Evolutionary conservation across 2,329 filamentous ascomycete genomes (phyloP).

Genomic region (Zasmidium citrigriseum): DNA sequence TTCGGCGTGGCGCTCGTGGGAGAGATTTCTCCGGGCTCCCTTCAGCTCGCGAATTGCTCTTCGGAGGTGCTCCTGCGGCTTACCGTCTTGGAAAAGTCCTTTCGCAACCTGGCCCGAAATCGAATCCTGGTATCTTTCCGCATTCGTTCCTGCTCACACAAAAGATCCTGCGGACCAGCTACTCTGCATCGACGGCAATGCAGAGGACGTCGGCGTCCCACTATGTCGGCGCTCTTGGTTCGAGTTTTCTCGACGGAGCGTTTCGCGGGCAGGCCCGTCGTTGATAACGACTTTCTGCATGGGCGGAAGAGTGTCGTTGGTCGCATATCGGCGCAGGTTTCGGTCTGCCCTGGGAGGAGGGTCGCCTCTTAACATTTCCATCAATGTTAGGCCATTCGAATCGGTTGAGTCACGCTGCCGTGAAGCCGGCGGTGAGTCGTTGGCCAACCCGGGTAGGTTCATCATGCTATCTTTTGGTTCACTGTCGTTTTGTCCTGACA

Average conservation of each 20-base stretch:
- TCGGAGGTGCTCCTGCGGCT: neutral
- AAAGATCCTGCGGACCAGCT: slow-evolving; percentile 17
- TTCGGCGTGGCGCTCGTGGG: too few species aligned
- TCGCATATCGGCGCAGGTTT: neutral
- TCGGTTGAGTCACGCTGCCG: neutral
- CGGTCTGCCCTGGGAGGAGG: neutral
- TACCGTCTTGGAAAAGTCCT: neutral
- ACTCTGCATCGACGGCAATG: slow-evolving; percentile 10
- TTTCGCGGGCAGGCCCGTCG: slow-evolving; percentile 1
- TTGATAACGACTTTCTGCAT: slow-evolving; percentile 5
- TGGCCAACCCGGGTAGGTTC: slow-evolving; percentile 11
- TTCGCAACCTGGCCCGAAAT: neutral
- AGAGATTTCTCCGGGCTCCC: too few species aligned
- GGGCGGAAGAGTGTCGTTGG: neutral
- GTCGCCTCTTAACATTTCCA: slow-evolving; percentile 1
- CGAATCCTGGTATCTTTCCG: neutral
- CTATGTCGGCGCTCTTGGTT: slow-evolving; percentile 4
- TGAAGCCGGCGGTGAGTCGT: slow-evolving; percentile 1
- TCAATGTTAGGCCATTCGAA: neutral
- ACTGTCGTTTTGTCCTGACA: slow-evolving; percentile 3
- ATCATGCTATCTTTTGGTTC: slow-evolving; percentile 10
- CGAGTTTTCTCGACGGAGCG: slow-evolving; percentile 3
- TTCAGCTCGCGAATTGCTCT: neutral
- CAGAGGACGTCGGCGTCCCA: slow-evolving; percentile 3
- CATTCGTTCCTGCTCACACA: slow-evolving; percentile 5